Percentiles rank a stretch among this genome's conserved stretches.
Conservation (phyloP, 2,329 filamentous ascomycete species). For the Lasiodiplodia gonubiensis region DNA sequence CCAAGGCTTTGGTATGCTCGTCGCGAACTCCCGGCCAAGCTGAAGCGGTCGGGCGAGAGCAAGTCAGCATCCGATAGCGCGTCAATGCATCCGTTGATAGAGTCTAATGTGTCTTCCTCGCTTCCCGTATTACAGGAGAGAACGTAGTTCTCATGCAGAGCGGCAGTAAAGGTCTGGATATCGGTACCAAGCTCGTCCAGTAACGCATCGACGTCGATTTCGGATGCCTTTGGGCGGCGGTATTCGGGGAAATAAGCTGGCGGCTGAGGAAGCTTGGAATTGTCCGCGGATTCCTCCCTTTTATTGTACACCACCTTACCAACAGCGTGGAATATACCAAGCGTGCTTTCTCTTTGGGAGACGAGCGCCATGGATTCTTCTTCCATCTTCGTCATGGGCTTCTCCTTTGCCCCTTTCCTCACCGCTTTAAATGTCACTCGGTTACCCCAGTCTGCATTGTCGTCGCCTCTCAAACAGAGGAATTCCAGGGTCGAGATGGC, state of each 20-base stretch:
- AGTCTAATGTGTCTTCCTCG: conserved; percentile 70
- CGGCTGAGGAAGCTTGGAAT: conserved; percentile 45
- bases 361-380: conserved; percentile 79
- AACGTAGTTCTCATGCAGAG: conserved; percentile 91
- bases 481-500: conserved; percentile 94
- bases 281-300: conserved; percentile 56
- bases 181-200: conserved; percentile 94
- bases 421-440: conserved; percentile 73
- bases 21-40: conserved; percentile 60
- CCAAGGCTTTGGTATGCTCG: conserved; percentile 56
- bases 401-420: conserved; percentile 62
- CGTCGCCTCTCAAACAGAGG: conserved; percentile 80
- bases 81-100: conserved; percentile 83
- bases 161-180: conserved; percentile 84
- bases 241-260: conserved; percentile 54
- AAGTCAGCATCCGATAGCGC: conserved; percentile 87
- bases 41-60: conserved; percentile 75
- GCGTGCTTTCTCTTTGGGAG: conserved; percentile 82
- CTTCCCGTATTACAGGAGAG: conserved; percentile 75
- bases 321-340: conserved; percentile 95
- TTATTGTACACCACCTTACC: conserved; percentile 98
- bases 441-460: conserved; percentile 81
- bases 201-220: conserved; percentile 66
- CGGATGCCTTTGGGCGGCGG: conserved; percentile 50
- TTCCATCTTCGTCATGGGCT: conserved; percentile 75